phyloP scores from a whole-genome alignment of 371 early-diverging fungal species.

The Batkoa obscura region DNA sequence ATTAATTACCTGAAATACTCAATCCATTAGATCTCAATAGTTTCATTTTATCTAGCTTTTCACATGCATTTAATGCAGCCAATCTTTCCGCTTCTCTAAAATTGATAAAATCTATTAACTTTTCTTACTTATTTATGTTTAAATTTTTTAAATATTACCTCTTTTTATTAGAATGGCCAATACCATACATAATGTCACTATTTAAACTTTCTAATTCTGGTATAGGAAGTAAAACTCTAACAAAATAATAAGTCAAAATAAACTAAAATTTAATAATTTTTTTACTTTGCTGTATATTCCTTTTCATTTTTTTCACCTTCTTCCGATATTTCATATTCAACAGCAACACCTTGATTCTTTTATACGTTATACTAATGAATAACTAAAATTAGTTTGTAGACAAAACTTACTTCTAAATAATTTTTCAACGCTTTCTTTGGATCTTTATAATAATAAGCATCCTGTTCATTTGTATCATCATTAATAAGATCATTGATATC shows the following conservation, averaged over 20 bases:
- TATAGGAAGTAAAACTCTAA: neutral
- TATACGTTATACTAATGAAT: neutral
- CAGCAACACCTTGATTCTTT: neutral
- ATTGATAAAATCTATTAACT: neutral
- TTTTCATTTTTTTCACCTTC: neutral
- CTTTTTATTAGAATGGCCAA: neutral
- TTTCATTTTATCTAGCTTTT: neutral
- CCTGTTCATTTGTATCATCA: neutral
- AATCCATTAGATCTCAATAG: neutral
- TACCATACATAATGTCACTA: neutral
- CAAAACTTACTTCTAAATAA: neutral
- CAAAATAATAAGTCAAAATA: neutral
- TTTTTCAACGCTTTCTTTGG: slow-evolving; percentile 1
- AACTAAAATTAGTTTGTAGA: neutral
- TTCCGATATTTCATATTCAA: neutral
- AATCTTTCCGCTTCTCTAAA: slow-evolving; percentile 1
- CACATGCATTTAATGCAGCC: slow-evolving; percentile 4
- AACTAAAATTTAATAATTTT: too few relatives aligned
- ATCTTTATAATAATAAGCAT: neutral
- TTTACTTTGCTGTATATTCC: neutral
- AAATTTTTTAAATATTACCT: neutral
- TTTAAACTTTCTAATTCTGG: neutral
- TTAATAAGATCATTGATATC: neutral
- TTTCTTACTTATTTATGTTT: neutral
- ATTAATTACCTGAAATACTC: neutral